Evolutionary conservation across 1,284 basidiomycete genomes (phyloP), one percentile per base, ranked within the genome.

Genomic region (Sanghuangporus baumii): DNA sequence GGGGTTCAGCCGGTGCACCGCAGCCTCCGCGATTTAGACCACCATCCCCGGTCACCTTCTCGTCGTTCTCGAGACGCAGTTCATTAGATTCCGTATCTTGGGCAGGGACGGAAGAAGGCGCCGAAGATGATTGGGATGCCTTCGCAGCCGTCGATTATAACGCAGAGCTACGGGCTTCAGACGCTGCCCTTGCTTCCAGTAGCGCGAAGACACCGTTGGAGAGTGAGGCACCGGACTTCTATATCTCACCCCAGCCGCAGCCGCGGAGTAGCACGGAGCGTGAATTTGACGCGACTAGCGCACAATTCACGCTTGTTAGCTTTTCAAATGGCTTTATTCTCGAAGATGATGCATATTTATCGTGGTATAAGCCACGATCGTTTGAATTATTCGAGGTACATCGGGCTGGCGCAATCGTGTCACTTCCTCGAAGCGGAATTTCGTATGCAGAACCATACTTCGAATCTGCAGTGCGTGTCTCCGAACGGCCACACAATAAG

Each of bases 321-420:
- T 89, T 86, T 68, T 82, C 86, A 1, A 87, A 86, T 0, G 86
- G 86, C 1, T 79, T 86, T 66, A 73, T 87, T 14, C 77, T 90
- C 38, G 85, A 90, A 67, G 87, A 89, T 69, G 83, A 85, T 36
- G 80, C 80, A 59, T 67, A 74, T 6, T 70, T 88, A 7, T 73
- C 77, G 0, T 86, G 82, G 79, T 88, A 87, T 59, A 70, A 79
- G 51, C 69, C 88, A 11, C 73, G 76, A 6, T 79, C 85, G 0
- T 77, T 83, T 65, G 88, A 90, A 67, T 77, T 90, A 8, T 76
- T 90, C 14, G 88, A 90, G 69, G 71, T 90, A 8, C 86, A 90
- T 66, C 71, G 77, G 36, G 64, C 72, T 14, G 73, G 76, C 57
- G 68, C 75, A 61, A 66, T 79, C 59, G 76, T 79, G 9, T 70